Base-by-base conservation (phyloP, 176 grass and related monocot genomes). In the Themeda triandra region DNA sequence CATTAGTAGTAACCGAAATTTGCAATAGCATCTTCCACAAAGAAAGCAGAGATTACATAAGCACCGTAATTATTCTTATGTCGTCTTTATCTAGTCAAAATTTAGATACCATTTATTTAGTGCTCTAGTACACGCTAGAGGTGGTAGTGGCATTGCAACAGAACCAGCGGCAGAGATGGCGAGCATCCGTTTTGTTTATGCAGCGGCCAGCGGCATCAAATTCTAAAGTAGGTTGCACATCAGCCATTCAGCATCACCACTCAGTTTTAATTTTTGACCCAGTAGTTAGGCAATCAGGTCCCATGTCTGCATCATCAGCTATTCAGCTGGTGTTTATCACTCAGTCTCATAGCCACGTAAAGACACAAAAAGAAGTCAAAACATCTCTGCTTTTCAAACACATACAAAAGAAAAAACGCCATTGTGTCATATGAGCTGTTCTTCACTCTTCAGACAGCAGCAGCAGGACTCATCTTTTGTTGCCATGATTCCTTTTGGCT, bases 401-500 rank as follows among this genome's bases (percentile, higher is more conserved):
- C 51, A 51, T 6, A 83, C 58, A 75, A 75, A 15, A 59, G 69
- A 80, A 15, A 23, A 11, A n/a, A n/a, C n/a, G n/a, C 40, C 83
- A 56, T 82, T 63, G 19, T 63, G 8, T n/a, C n/a, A 19, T 25
- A 5, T 19, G 5, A 17, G 31, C 65, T 60, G 66, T 56, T 71
- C 17, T 86, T 77, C 76, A 82, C 41, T 90, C 83, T 49, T 71
- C 41, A 15, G 6, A 21, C 71, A 54, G 82, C 6, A n/a, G 3
- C 23, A 25, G 48, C 29, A 13, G 76, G 44, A 14, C 74, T 42
- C 40, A 5, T 73, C 72, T 75, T 37, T 74, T 8, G 30, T 65
- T 82, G 44, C 7, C n/a, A 41, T 75, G 79, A 19, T 80, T 88
- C 53, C 82, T 82, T 82, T 74, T 83, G 32, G 28, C 41, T 64